Evolutionary conservation across 345 rosid genomes (phyloP), one percentile per base, ranked within the genome.

Genomic region (Lepidium sativum): DNA sequence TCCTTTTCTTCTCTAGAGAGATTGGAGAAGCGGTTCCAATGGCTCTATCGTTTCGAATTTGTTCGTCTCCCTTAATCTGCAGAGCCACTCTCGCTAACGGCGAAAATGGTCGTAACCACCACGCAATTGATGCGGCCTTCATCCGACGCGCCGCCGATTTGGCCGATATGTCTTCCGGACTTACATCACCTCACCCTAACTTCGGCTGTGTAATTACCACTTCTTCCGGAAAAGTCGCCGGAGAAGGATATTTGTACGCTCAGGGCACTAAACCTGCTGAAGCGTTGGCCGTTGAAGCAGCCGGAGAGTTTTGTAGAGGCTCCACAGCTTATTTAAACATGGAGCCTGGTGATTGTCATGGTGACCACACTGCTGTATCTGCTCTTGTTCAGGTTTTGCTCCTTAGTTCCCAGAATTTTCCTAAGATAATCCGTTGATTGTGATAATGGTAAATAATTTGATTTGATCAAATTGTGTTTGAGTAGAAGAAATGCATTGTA

Each of bases 321-420:
- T 83, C 86, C 25, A 84, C 87, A 0, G 98, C 96, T 48, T 92
- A 83, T 75, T 74, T 92, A 23, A 92, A 87, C 64, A 63, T 89
- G 88, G 96, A 92, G 79, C 87, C 97, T 21, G 98, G 96, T 16
- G 97, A 92, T 69, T 92, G 96, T 78, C 88, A 89, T 63, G 97
- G 95, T 33, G 98, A 89, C 60, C 76, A 77, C 66, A 60, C 85
- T 37, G 96, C 97, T 3, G 83, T 86, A 62, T 92, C 96, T 54
- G 84, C 96, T 77, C 91, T 92, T 61, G 86, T 89, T 80, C 79
- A 89, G 97, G 97, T 87, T 68, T 72, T 40, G 50, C 51, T 54
- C 4, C 34, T 53, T 56, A 27, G 2, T 17, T 33, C 13, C 2
- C 3, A n/a, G 17, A 17, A 8, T 54, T 21, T 17, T 21, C 57